phyloP scores from a whole-genome alignment of 495 filamentous ascomycete species.

The Alectoria sarmentosa region DNA sequence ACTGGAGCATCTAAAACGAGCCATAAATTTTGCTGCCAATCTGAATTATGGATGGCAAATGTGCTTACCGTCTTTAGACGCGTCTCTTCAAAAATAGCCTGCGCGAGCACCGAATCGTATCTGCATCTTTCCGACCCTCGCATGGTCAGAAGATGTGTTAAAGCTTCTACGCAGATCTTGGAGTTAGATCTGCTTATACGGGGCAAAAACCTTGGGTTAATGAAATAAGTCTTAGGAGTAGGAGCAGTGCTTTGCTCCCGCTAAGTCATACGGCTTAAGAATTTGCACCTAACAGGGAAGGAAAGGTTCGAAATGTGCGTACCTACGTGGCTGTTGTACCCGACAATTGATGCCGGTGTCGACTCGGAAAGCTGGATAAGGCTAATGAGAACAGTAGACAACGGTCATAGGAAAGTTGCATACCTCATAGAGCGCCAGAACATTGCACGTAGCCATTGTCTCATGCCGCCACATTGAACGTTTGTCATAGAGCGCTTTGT shows the following conservation, averaged over 20 bases:
- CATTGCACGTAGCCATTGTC: not conserved
- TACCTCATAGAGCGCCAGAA: not conserved
- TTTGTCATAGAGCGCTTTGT: not conserved
- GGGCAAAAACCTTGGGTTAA: too few species aligned
- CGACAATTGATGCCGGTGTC: not conserved
- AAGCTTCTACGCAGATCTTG: too few species aligned
- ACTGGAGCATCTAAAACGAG: not conserved
- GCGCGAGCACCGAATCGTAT: not conserved
- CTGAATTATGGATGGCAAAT: not conserved
- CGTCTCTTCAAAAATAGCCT: not conserved
- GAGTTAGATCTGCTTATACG: too few species aligned
- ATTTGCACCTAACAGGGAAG: too few species aligned
- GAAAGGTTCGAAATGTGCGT: too few species aligned
- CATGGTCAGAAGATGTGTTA: not conserved
- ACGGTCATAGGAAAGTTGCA: not conserved
- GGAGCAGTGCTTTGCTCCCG: too few species aligned
- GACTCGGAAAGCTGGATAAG: not conserved
- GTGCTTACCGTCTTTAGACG: not conserved
- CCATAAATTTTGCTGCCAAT: not conserved
- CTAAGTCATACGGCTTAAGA: too few species aligned
- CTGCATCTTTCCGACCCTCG: not conserved
- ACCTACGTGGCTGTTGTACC: not conserved
- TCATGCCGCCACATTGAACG: not conserved
- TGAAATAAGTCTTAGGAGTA: too few species aligned
- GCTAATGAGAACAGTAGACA: not conserved